A percentile compares a stretch with the other conserved stretches of the same genome.
Conservation (phyloP, 768 basidiomycete species). For the Tephrocybe sp. region DNA sequence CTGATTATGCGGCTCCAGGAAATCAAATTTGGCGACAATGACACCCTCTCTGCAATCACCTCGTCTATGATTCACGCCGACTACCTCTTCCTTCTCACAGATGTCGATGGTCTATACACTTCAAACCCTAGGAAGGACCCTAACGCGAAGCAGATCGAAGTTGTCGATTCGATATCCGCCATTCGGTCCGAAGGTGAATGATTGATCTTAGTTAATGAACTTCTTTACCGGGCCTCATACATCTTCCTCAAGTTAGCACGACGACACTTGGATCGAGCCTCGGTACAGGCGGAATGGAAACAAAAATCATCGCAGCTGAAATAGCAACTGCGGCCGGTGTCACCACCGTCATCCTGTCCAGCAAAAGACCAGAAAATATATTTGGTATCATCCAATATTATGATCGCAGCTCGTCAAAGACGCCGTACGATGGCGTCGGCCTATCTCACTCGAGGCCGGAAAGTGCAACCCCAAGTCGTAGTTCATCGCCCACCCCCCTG, state of each 20-base stretch:
- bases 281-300: constrained; percentile 99
- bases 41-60: constrained; percentile 96
- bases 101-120: constrained; percentile 95
- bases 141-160: constrained; percentile 72
- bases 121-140: constrained; percentile 94
- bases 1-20: constrained; percentile 54
- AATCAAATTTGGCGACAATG: constrained; percentile 99
- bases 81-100: constrained; percentile 94
- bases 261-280: constrained; percentile 89
- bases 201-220: background rate
- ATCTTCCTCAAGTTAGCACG: constrained; percentile 74
- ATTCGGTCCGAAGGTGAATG: constrained; percentile 79
- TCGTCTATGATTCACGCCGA: constrained; percentile 98
- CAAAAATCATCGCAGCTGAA: constrained; percentile 97
- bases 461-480: constrained; percentile 17
- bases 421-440: constrained; percentile 23
- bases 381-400: constrained; percentile 83
- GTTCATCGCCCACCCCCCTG: constrained; percentile 21
- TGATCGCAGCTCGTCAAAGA: constrained; percentile 35
- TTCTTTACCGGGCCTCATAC: constrained; percentile 1
- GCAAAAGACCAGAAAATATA: constrained; percentile 74
- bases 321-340: constrained; percentile 96
- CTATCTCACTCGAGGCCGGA: constrained; percentile 21
- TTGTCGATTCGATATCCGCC: constrained; percentile 78
- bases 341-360: constrained; percentile 86